phyloP scores from a whole-genome alignment of 148 eudicot genomes.

The Chenopodium suecicum region DNA sequence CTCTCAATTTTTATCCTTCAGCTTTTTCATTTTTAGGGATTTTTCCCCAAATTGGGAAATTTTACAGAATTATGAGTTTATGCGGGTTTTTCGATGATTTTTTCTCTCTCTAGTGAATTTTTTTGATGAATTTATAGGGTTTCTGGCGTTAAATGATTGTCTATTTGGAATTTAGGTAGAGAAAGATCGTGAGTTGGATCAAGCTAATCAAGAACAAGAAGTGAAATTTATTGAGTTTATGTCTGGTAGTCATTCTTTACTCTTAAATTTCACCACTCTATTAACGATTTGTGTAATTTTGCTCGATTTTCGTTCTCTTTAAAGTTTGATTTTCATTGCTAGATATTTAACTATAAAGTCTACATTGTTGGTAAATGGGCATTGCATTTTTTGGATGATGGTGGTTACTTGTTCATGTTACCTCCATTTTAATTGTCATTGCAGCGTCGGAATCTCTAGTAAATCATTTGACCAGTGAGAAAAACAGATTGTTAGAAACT shows the following conservation, averaged over 20 bases:
- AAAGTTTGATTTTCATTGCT: not conserved
- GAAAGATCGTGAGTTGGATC: conserved; percentile 44
- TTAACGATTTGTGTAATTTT: not conserved
- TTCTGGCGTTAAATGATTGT: not conserved
- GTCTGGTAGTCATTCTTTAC: conserved; percentile 41
- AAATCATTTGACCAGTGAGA: conserved; percentile 50
- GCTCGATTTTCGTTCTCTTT: not conserved
- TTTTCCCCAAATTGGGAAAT: not conserved
- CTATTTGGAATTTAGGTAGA: conserved; percentile 29
- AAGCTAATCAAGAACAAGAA: conserved; percentile 58
- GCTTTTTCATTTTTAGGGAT: conserved; percentile 1
- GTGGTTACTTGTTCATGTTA: not conserved
- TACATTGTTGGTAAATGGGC: not conserved
- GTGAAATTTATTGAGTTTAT: conserved; percentile 46
- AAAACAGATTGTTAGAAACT: conserved; percentile 42
- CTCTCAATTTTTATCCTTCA: conserved; percentile 2
- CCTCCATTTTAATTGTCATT: conserved; percentile 19
- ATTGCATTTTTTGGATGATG: not conserved
- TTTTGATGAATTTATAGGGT: too few species aligned
- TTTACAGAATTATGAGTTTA: not conserved
- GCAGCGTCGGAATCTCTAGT: conserved; percentile 65
- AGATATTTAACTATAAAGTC: not conserved
- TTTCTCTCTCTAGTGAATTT: not conserved
- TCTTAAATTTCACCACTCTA: not conserved
- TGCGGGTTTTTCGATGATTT: not conserved